Conservation (phyloP, 129 eudicot genomes). For the Flaveria robusta region DNA sequence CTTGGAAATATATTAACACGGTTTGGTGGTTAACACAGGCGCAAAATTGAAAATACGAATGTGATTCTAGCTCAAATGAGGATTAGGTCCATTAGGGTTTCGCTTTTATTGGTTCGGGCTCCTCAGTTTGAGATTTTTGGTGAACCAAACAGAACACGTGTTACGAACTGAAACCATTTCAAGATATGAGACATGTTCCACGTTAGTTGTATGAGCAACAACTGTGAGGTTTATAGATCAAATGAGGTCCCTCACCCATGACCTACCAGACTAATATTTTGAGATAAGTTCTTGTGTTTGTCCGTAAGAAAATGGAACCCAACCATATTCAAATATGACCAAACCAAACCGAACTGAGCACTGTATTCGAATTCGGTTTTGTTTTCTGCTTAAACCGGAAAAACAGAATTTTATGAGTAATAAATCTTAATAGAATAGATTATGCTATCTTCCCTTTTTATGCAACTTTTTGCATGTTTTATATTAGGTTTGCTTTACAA, state of each 20-base stretch:
- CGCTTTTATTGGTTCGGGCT: background rate
- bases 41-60: no score
- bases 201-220: no score
- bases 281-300: no score
- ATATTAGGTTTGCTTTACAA: slow-evolving; percentile 11
- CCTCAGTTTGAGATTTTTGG: background rate
- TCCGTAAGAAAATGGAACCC: no score
- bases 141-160: background rate
- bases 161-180: no score
- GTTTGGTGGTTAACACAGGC: no score
- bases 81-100: background rate
- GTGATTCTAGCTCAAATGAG: no score
- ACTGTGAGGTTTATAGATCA: no score
- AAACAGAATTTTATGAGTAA: background rate
- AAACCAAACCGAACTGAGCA: background rate
- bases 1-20: no score
- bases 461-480: background rate
- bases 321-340: background rate
- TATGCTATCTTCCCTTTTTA: background rate
- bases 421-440: background rate
- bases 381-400: background rate
- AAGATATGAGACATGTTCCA: no score
- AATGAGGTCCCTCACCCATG: no score
- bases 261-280: no score
- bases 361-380: background rate